Percentiles rank a stretch among this genome's conserved stretches.
Evolutionary conservation across 306 rosid genomes (phyloP).

Genomic region (Erythrophleum fordii): DNA sequence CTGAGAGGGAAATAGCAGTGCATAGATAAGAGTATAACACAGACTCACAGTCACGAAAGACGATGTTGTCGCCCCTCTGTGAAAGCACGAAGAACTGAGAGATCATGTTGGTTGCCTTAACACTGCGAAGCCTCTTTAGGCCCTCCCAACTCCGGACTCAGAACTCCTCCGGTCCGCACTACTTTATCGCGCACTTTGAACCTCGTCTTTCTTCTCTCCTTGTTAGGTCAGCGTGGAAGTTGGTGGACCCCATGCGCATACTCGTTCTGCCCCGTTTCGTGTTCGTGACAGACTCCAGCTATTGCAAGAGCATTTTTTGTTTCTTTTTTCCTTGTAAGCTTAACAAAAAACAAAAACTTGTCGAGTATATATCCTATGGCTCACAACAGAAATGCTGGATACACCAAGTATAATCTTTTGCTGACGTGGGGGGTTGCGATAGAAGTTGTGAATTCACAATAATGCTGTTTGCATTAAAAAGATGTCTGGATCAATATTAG

Average conservation of each 20-base stretch:
- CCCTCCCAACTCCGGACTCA: not conserved
- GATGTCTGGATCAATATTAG: too few species aligned
- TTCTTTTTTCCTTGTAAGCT: too few species aligned
- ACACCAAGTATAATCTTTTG: too few species aligned
- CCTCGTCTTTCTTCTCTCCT: not conserved
- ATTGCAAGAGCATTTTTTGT: too few species aligned
- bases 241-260: conserved; percentile 32
- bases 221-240: not conserved
- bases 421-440: too few species aligned
- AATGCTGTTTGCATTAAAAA: too few species aligned
- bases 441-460: too few species aligned
- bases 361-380: too few species aligned
- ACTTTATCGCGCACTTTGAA: not conserved
- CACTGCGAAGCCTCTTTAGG: not conserved
- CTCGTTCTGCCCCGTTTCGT: conserved; percentile 36
- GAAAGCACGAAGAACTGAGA: conserved; percentile 96
- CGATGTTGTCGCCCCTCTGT: conserved; percentile 91
- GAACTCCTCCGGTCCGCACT: not conserved
- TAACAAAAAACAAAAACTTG: too few species aligned
- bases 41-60: conserved; percentile 84
- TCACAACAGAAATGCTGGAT: too few species aligned
- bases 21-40: not conserved
- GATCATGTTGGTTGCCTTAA: conserved; percentile 50
- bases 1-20: not conserved
- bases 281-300: too few species aligned